Conservation (phyloP, 306 rosid genomes). For the Crataegus laevigata region DNA sequence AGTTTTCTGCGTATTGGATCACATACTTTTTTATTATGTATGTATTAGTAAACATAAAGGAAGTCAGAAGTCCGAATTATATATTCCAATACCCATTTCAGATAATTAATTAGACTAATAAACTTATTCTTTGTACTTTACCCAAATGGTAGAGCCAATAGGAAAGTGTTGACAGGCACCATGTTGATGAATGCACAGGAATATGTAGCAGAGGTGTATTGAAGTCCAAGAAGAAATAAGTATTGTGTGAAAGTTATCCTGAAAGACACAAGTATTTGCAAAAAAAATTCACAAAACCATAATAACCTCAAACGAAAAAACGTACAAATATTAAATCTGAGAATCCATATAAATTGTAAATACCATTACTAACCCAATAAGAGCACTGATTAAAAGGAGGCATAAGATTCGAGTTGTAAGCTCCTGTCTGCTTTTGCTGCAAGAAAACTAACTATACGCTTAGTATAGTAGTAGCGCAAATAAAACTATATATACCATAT, state of each 20-base stretch:
- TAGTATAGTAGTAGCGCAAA: neutral
- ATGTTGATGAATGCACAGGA: constrained; percentile 83
- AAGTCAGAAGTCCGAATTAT: neutral
- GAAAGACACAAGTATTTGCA: neutral
- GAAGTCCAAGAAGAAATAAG: constrained; percentile 68
- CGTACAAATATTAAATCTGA: neutral
- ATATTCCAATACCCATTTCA: neutral
- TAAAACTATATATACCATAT: neutral
- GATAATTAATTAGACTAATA: neutral
- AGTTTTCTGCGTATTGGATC: too few relatives aligned
- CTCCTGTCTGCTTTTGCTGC: constrained; percentile 54
- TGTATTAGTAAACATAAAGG: neutral
- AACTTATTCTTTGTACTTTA: constrained; percentile 13
- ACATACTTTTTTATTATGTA: too few relatives aligned
- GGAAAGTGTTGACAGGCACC: constrained; percentile 76
- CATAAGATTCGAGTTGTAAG: constrained; percentile 32
- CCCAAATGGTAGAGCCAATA: constrained; percentile 76
- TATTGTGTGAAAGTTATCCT: constrained; percentile 62
- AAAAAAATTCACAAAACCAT: neutral
- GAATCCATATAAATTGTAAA: neutral
- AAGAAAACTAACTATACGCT: neutral
- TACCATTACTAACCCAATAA: constrained; percentile 54
- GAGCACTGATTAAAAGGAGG: constrained; percentile 64
- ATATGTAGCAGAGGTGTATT: constrained; percentile 66
- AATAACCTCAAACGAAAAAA: neutral